Evolutionary conservation across 371 early-diverging fungal genomes (phyloP).

Genomic region (Chytridium lagenaria): DNA sequence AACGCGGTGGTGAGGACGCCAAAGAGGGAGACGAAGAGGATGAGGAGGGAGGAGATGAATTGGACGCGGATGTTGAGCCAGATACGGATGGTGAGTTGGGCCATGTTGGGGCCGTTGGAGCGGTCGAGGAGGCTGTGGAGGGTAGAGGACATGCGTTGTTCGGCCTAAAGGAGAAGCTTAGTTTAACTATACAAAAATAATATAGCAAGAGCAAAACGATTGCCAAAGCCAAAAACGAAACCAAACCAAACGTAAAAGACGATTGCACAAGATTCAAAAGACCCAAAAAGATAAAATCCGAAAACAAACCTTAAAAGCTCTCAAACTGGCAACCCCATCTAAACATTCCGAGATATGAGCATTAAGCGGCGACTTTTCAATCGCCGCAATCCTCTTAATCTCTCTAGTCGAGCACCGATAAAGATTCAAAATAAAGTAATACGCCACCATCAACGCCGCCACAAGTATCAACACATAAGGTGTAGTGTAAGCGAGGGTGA

Average conservation of each 20-base stretch:
- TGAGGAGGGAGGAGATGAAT: conserved; percentile 59
- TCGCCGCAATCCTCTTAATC: conserved; percentile 35
- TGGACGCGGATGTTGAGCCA: not conserved
- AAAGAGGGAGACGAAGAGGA: conserved; percentile 28
- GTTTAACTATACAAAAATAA: too few species aligned
- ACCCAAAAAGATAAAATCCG: not conserved
- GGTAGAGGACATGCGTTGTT: conserved; percentile 28
- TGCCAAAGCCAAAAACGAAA: too few species aligned
- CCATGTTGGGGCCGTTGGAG: conserved; percentile 47
- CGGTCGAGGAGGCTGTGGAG: conserved; percentile 47
- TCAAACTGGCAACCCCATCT: conserved; percentile 41
- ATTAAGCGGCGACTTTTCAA: conserved; percentile 30
- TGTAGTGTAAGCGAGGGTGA: not conserved
- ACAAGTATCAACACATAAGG: not conserved
- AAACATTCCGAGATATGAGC: conserved; percentile 43
- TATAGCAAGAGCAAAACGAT: too few species aligned
- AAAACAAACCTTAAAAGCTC: conserved; percentile 46
- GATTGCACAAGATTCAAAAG: not conserved
- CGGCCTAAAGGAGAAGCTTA: too few species aligned
- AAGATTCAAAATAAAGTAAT: too few species aligned
- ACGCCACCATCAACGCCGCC: too few species aligned
- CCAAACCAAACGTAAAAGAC: not conserved
- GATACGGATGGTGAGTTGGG: not conserved
- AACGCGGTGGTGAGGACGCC: too few species aligned
- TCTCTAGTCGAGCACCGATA: conserved; percentile 40